Evolutionary conservation across 2,329 filamentous ascomycete genomes (phyloP).

Genomic region (Xylariomycetidae sp.): DNA sequence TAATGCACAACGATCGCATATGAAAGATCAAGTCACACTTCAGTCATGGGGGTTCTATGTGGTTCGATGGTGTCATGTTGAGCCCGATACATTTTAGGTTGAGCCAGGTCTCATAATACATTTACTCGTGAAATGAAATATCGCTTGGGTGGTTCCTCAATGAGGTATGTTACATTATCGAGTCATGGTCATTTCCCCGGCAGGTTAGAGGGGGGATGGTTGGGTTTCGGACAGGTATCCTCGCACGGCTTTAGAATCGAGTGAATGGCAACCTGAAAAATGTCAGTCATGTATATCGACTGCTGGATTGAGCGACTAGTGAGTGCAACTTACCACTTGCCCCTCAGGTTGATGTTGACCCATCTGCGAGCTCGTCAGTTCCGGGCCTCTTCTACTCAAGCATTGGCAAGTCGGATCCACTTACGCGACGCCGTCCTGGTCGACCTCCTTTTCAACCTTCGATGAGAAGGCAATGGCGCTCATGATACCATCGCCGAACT

Average conservation of each 20-base stretch:
- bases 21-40: too few relatives aligned
- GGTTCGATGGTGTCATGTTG: too few relatives aligned
- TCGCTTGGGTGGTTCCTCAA: too few relatives aligned
- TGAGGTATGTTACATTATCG: too few relatives aligned
- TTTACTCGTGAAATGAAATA: too few relatives aligned
- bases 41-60: too few relatives aligned
- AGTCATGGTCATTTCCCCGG: too few relatives aligned
- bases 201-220: too few relatives aligned
- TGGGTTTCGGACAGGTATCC: too few relatives aligned
- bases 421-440: constrained; percentile 64
- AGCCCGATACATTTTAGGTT: too few relatives aligned
- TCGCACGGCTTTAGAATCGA: constrained; percentile 17
- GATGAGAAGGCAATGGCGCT: constrained; percentile 88
- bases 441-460: constrained; percentile 88
- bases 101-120: too few relatives aligned
- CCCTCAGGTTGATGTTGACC: constrained; percentile 27
- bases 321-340: constrained; percentile 24
- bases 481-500: constrained; percentile 94
- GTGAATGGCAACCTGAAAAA: constrained; percentile 22
- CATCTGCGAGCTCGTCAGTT: constrained; percentile 15
- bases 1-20: too few relatives aligned
- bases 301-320: not conserved
- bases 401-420: constrained; percentile 6
- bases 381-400: not conserved
- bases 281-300: constrained; percentile 8